Conservation (phyloP, 2,329 filamentous ascomycete species). For the Penicillium sp. region DNA sequence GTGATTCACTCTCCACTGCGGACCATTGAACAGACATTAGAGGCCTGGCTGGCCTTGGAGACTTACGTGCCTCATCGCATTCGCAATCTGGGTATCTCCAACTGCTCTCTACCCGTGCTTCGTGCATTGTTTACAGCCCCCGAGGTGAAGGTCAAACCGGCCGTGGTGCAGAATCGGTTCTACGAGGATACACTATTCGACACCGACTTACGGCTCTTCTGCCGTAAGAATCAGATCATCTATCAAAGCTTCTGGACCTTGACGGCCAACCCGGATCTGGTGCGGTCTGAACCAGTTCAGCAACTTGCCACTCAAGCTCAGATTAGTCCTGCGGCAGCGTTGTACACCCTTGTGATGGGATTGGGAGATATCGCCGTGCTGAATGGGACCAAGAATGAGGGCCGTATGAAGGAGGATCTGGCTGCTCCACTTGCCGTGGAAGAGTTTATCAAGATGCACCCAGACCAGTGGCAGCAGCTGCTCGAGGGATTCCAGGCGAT, state of each 20-base stretch:
- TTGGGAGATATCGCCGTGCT: slow-evolving; percentile 58
- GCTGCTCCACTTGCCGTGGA: slow-evolving; percentile 50
- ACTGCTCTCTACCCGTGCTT: slow-evolving; percentile 67
- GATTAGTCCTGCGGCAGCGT: slow-evolving; percentile 55
- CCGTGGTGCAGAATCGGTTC: slow-evolving; percentile 79
- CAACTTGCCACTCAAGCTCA: slow-evolving; percentile 54
- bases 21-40: slow-evolving; percentile 59
- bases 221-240: slow-evolving; percentile 57
- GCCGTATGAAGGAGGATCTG: slow-evolving; percentile 61
- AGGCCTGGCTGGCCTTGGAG: slow-evolving; percentile 71
- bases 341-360: slow-evolving; percentile 64
- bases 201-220: slow-evolving; percentile 63
- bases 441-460: slow-evolving; percentile 53
- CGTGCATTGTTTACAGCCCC: slow-evolving; percentile 54
- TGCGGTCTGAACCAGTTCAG: slow-evolving; percentile 56
- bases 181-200: slow-evolving; percentile 66
- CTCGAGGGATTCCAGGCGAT: slow-evolving; percentile 56
- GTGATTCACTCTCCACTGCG: slow-evolving; percentile 65
- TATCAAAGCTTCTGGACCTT: slow-evolving; percentile 69
- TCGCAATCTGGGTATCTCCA: slow-evolving; percentile 75
- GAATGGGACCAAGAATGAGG: slow-evolving; percentile 62
- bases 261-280: slow-evolving; percentile 62
- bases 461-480: slow-evolving; percentile 57
- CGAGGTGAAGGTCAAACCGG: slow-evolving; percentile 57
- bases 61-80: slow-evolving; percentile 69